Base-by-base conservation (phyloP, 208 protist species). In the Crithidia expoeki region DNA sequence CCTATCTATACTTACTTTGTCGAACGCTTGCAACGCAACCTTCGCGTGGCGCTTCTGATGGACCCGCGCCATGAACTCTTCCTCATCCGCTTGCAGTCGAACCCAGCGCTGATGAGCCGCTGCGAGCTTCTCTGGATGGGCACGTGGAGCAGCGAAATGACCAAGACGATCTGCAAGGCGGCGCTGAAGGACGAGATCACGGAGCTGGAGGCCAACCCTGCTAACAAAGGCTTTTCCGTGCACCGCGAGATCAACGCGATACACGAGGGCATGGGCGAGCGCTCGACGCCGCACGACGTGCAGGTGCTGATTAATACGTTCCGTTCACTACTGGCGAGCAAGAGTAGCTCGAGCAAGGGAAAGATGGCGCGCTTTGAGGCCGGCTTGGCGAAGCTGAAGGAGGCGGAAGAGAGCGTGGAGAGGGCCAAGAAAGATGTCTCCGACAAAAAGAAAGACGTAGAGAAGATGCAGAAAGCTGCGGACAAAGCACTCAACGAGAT, bases 41-140 rank as follows among this genome's bases (percentile, higher is more conserved):
- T 99, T 56, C 97, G 97, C 77, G 70, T 99, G 5, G 94, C 89
- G 14, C 76, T 99, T 38, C 83, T 92, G 49, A 94, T 99, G 84
- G 97, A 99, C 81, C 93, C 88, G 56, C 81, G 67, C 17, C 87
- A 98, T 79, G 69, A 82, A 25, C 66, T 92, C 21, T 99, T 99
- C 72, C 68, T 92, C 5, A 52, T 92, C 19, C 83, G 94, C 12
- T 89, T 98, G 71, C 88, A 98, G 72, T 92, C 91, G 21, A 98
- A 99, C 83, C 98, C 98, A 1, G 97, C 95, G 10, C 76, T 99
- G 21, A 84, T 95, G 69, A 98, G 93, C 52, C 80, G 84, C 52
- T 99, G 97, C 79, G 83, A 92, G 53, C 80, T 99, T 59, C 80
- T 98, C 58, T 99, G 97, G 97, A 92, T 98, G 79, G 97, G 96